Conservation (phyloP, 2,329 filamentous ascomycete genomes). For the Pseudocercospora cruenta region DNA sequence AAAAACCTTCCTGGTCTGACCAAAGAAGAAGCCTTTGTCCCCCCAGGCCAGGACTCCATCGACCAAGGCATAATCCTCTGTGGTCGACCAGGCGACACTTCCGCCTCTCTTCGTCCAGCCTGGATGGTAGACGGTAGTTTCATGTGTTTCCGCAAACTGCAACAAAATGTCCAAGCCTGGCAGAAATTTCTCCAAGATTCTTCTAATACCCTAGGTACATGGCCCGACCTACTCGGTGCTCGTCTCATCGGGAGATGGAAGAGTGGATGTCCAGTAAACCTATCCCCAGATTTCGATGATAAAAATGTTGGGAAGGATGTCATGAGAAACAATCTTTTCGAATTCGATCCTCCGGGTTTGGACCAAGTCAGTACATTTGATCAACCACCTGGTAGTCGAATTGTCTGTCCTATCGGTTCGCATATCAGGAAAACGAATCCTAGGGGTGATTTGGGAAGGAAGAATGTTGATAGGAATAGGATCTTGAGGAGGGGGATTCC, state of each 20-base stretch:
- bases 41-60: slow-evolving; percentile 40
- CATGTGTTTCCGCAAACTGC: slow-evolving; percentile 49
- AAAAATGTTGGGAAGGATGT: slow-evolving; percentile 34
- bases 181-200: slow-evolving; percentile 45
- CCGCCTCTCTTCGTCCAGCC: slow-evolving; percentile 28
- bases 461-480: slow-evolving; percentile 35
- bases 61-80: slow-evolving; percentile 44
- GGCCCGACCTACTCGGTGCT: slow-evolving; percentile 46
- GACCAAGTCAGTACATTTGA: slow-evolving; percentile 43
- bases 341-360: slow-evolving; percentile 37
- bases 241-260: slow-evolving; percentile 52
- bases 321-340: slow-evolving; percentile 44
- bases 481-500: slow-evolving; percentile 53
- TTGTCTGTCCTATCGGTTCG: slow-evolving; percentile 51
- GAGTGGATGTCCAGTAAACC: slow-evolving; percentile 29
- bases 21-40: slow-evolving; percentile 23
- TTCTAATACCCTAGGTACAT: slow-evolving; percentile 33
- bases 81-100: slow-evolving; percentile 43
- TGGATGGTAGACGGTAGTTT: slow-evolving; percentile 53
- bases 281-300: slow-evolving; percentile 37
- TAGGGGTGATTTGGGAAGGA: slow-evolving; percentile 40
- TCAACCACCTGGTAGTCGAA: slow-evolving; percentile 39
- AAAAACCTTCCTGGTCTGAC: slow-evolving; percentile 37
- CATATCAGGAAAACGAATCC: slow-evolving; percentile 55
- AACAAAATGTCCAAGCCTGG: slow-evolving; percentile 52